Conservation (phyloP, 768 basidiomycete species). For the Gymnopilus dilepis region DNA sequence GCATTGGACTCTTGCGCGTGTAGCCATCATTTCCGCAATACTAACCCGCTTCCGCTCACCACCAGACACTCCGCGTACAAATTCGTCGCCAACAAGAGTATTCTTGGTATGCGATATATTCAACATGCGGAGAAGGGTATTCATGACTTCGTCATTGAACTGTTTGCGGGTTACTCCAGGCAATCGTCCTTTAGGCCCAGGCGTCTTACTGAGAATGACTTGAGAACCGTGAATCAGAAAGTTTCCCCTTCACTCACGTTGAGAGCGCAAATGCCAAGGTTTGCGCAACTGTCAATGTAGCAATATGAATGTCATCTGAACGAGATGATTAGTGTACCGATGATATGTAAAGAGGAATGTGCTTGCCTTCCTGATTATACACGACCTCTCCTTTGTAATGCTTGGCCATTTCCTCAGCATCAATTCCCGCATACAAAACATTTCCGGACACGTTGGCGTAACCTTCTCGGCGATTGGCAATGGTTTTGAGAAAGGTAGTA, state of each 20-base stretch:
- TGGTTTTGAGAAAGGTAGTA: conserved; percentile 82
- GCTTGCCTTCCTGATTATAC: conserved; percentile 74
- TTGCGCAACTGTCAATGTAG: conserved; percentile 81
- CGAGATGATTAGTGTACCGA: not conserved
- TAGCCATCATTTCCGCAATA: conserved; percentile 88
- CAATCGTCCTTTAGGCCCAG: conserved; percentile 75
- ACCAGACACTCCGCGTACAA: conserved; percentile 81
- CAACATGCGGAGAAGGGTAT: conserved; percentile 75
- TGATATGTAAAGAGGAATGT: not conserved
- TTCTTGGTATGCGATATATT: conserved; percentile 81
- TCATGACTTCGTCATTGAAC: conserved; percentile 59
- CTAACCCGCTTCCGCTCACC: conserved; percentile 82
- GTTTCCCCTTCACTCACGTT: conserved; percentile 40
- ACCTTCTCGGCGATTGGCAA: conserved; percentile 75
- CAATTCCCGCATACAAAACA: conserved; percentile 84
- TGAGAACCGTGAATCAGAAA: not conserved
- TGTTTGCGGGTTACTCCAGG: conserved; percentile 66
- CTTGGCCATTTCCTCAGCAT: conserved; percentile 75
- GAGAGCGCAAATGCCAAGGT: conserved; percentile 75
- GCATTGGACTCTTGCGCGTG: conserved; percentile 77
- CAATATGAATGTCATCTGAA: conserved; percentile 79
- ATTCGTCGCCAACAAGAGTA: conserved; percentile 88
- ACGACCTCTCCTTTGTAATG: conserved; percentile 80
- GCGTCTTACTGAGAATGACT: conserved; percentile 55
- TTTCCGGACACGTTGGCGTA: conserved; percentile 70